Percentiles rank a stretch among this genome's conserved stretches.
Evolutionary conservation across 352 stramenopile species (phyloP).

Genomic region (Phytophthora cactorum): DNA sequence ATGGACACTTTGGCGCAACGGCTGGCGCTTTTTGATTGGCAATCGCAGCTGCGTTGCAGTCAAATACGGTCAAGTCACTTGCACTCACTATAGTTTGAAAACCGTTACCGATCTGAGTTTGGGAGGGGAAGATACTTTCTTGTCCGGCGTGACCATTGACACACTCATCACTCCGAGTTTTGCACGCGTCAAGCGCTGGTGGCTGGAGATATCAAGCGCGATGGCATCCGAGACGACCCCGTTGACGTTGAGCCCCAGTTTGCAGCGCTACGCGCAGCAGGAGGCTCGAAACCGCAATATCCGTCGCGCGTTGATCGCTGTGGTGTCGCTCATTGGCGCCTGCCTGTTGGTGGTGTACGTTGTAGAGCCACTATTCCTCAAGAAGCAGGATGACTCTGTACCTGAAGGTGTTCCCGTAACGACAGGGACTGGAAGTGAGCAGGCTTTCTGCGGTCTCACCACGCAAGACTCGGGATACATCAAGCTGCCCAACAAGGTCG

Average conservation of each 20-base stretch:
- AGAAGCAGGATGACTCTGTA: neutral
- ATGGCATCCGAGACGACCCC: conserved; percentile 37
- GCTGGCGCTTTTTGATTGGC: conserved; percentile 27
- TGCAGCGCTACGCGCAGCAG: conserved; percentile 30
- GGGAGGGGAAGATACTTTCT: conserved; percentile 5
- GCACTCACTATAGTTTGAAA: conserved; percentile 14
- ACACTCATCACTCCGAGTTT: conserved; percentile 31
- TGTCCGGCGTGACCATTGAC: conserved; percentile 6
- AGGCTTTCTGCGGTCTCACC: conserved; percentile 58
- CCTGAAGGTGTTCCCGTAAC: conserved; percentile 18
- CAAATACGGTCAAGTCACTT: conserved; percentile 4
- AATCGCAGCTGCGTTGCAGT: conserved; percentile 23
- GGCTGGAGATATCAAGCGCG: neutral
- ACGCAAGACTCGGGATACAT: conserved; percentile 69
- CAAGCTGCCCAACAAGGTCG: conserved; percentile 66
- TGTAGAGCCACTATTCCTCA: conserved; percentile 22
- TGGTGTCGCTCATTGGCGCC: conserved; percentile 23
- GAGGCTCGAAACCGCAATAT: conserved; percentile 35
- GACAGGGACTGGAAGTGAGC: conserved; percentile 6
- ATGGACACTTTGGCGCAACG: conserved; percentile 3
- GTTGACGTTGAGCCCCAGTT: conserved; percentile 19
- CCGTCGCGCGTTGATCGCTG: conserved; percentile 21
- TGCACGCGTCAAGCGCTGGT: conserved; percentile 3
- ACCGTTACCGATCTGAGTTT: conserved; percentile 26
- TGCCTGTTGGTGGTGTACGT: conserved; percentile 29